Percentiles rank a stretch among this genome's conserved stretches.
phyloP scores from a whole-genome alignment of 176 grass and related monocot species.

The Guadua angustifolia region DNA sequence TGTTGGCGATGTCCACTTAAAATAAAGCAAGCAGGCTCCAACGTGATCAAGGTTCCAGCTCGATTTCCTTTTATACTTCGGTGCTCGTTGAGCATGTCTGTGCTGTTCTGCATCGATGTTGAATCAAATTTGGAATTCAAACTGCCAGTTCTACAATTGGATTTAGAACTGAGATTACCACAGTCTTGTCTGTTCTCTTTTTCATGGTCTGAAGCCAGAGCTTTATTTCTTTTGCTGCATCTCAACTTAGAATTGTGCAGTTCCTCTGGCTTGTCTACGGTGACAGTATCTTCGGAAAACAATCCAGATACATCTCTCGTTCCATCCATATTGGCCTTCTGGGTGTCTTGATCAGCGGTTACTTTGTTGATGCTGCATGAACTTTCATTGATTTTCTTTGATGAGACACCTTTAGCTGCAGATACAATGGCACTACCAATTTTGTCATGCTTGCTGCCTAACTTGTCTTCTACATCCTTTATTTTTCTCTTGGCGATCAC shows the following conservation, averaged over 20 bases:
- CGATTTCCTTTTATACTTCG: conserved; percentile 35
- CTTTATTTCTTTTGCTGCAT: conserved; percentile 52
- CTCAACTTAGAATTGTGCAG: conserved; percentile 36
- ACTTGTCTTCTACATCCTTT: conserved; percentile 46
- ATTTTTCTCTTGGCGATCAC: conserved; percentile 69
- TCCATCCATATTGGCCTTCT: conserved; percentile 34
- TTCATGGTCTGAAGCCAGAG: conserved; percentile 50
- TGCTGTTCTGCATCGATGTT: conserved; percentile 32
- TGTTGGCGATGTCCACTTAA: conserved; percentile 70
- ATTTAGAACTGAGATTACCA: conserved; percentile 42
- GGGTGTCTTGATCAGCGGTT: conserved; percentile 1
- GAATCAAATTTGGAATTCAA: conserved; percentile 28
- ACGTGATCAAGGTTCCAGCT: conserved; percentile 15
- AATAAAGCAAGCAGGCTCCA: conserved; percentile 65
- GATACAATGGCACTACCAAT: conserved; percentile 37
- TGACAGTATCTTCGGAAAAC: conserved; percentile 11
- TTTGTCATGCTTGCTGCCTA: conserved; percentile 40
- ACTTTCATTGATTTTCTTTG: conserved; percentile 38
- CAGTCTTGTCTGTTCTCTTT: conserved; percentile 66
- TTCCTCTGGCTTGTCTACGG: conserved; percentile 36
- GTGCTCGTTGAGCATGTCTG: conserved; percentile 19
- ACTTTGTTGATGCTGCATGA: conserved; percentile 26
- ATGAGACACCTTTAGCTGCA: conserved; percentile 32
- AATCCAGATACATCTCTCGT: conserved; percentile 41
- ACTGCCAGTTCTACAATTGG: conserved; percentile 15